Base-by-base conservation (phyloP, 2,329 filamentous ascomycete species). In the Kalaharituber pfeilii region DNA sequence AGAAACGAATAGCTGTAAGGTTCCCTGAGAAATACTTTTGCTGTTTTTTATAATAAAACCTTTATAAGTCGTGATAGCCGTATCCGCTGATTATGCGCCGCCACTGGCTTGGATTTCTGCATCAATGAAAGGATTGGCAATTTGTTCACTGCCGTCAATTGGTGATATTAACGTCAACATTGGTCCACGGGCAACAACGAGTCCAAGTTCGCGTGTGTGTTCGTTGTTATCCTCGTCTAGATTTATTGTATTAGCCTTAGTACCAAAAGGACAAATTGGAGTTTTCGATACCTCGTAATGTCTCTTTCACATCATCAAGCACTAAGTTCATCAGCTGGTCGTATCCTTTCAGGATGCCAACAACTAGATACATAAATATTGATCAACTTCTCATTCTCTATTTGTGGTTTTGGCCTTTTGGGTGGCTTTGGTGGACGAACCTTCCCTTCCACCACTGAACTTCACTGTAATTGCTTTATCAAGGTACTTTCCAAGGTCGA, bases 311-410 rank as follows among this genome's bases (percentile, higher is more conserved):
- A 63, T 96, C 85, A 66, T 96, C 91, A 54, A 98, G 74, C 25
- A 98, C 91, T 58, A 98, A 75, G 68, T 98, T 98, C 88, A 96
- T 96, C 57, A 98, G 75, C 64, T 91, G 88, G 68, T 98, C 91
- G 68, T 88, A 96, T 59, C 91, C 91, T 70, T 96, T 96, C 42
- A 98, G 74, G 1, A 80, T 86, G 52, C 91, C 91, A 51, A 80
- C 82, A 54, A 94, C 89, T 94, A 65, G 51, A 30, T 30, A 22
- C 29, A 49, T 9, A 20, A 18, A 52, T 58, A 9, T 36, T 30
- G 20, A 54, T 53, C 53, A 56, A 42, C 36, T 5, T 7, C 29
- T 22, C 27, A 42, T 13, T 11, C 15, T 33, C 22, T 47, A 13
- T 42, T 20, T 26, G 15, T 8, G 28, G 24, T 24, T n/a, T n/a